Evolutionary conservation across 176 grass and related monocot species (phyloP), one percentile per base, ranked within the genome.

Genomic region (Phyllostachys edulis): DNA sequence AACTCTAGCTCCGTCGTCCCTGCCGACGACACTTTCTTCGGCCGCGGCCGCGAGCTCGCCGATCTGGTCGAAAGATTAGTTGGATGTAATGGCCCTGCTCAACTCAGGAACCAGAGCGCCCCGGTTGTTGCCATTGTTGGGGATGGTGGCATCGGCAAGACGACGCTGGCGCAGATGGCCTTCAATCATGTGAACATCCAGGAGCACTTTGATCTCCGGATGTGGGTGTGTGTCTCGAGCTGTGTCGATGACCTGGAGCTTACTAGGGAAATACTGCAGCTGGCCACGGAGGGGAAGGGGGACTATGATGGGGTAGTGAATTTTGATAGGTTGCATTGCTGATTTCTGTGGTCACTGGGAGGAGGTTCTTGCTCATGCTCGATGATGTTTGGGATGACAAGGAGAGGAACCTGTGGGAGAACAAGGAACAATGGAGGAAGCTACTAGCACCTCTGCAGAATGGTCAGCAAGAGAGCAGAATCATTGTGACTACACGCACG

Each of bases 301-400:
- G 51, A 72, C 44, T 52, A 65, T 38, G 36, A 24, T 17, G 71
- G 73, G 5, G 6, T 80, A 49, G 2, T 71, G 10, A 83, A 69
- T 74, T 86, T 86, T 54, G 24, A 51, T 76, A 26, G 1, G 9
- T 74, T 86, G 34, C 90, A 92, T 44, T 40, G 41, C 80, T 92
- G 16, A 14, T 26, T 12, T 80, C 79, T 13, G 47, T 23, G 15
- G 55, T 89, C 23, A 54, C 1, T 15, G 57, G 50, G 41, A 82
- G 71, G 73, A 87, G 74, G 45, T 92, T 92, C 81, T 75, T 92
- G 46, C 83, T 92, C 71, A 70, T 92, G 38, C 83, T 92, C 8
- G 86, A 92, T 80, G 78, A 92, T 84, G 63, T 92, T 55, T 89
- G 90, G 83, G 45, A 84, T 73, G 90, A 88, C 17, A 77, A 36